Conservation (phyloP, 164 flowering plant species). For the Buxus sempervirens region DNA sequence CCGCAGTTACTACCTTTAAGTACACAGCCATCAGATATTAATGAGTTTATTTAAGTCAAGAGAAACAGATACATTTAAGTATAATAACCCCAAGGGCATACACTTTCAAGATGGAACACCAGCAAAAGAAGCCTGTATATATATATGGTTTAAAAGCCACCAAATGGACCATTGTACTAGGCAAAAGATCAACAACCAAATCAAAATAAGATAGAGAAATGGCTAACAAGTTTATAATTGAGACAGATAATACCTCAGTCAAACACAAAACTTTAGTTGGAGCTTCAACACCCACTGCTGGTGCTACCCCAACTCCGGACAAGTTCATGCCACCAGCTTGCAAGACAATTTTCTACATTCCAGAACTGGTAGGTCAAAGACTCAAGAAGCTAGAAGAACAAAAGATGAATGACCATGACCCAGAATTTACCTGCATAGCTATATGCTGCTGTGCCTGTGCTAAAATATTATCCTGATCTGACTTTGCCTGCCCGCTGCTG, state of each 20-base stretch:
- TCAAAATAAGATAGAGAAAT: background rate
- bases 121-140: background rate
- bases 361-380: conserved; percentile 10
- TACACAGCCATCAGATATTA: background rate
- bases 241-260: conserved; percentile 49
- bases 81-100: background rate
- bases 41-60: background rate
- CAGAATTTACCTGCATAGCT: conserved; percentile 59
- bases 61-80: background rate
- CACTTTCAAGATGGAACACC: background rate
- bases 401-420: background rate
- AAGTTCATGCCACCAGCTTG: conserved; percentile 49
- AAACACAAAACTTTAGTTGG: conserved; percentile 72
- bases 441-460: conserved; percentile 81
- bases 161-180: background rate
- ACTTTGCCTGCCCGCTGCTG: conserved; percentile 52
- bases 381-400: conserved; percentile 2
- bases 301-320: conserved; percentile 35
- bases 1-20: conserved; percentile 50
- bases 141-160: background rate
- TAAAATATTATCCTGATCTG: conserved; percentile 71
- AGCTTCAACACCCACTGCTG: conserved; percentile 21
- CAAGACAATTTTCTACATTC: conserved; percentile 55
- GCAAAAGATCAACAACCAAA: background rate
- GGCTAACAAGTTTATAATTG: background rate